Conservation (phyloP, 441 rosid species). For the Erodium chrysanthum region DNA sequence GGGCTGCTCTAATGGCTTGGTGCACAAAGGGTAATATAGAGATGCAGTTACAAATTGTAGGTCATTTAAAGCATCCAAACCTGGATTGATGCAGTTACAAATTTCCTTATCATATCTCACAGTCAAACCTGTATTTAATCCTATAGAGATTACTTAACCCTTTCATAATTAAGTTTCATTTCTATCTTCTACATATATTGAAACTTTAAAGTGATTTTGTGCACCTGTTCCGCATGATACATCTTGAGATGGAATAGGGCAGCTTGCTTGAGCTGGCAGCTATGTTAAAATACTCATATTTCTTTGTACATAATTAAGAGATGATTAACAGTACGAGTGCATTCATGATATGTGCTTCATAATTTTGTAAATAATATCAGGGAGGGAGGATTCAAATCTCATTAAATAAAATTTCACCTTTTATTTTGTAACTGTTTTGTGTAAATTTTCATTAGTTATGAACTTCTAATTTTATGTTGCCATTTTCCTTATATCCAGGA, state of each 20-base stretch:
- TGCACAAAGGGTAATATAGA: background rate
- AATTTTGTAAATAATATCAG: background rate
- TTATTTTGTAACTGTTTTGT: background rate
- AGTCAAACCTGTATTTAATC: background rate
- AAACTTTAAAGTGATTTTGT: background rate
- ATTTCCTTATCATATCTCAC: background rate
- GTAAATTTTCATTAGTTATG: background rate
- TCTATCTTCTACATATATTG: background rate
- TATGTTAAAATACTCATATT: background rate
- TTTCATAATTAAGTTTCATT: background rate
- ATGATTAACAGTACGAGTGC: background rate
- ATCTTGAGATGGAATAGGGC: background rate
- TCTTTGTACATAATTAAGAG: background rate
- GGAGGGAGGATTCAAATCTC: background rate
- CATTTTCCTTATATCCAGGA: background rate
- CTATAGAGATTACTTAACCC: background rate
- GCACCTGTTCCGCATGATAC: background rate
- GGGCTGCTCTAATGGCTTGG: background rate
- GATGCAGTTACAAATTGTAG: background rate
- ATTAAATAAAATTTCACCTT: background rate
- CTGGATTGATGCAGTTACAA: background rate
- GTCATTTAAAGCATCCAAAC: background rate
- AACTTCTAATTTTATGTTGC: slow-evolving; percentile 4
- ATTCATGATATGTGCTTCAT: background rate
- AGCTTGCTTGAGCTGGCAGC: background rate